Conservation (phyloP, 805 yeast species). For the Scheffersomyces lignosus region DNA sequence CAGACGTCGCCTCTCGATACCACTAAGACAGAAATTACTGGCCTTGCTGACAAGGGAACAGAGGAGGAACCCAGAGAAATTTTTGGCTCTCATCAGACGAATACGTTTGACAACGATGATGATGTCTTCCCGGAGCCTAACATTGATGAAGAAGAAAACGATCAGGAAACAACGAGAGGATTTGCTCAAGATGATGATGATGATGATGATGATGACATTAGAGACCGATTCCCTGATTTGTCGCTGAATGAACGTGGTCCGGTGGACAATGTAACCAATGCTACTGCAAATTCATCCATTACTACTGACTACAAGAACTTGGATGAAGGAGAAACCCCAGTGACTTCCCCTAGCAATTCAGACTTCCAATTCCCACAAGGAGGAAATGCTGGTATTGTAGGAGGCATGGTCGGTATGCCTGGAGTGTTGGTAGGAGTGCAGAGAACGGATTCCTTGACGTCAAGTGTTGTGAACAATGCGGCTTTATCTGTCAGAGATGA, state of each 20-base stretch:
- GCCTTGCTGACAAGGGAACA: not conserved
- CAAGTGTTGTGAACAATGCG: constrained; percentile 90
- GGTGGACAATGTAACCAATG: constrained; percentile 17
- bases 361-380: constrained; percentile 46
- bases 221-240: constrained; percentile 34
- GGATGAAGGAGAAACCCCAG: constrained; percentile 43
- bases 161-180: constrained; percentile 1
- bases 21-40: not conserved
- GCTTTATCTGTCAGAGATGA: constrained; percentile 88
- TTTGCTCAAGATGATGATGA: constrained; percentile 7
- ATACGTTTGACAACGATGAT: not conserved
- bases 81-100: too few species aligned
- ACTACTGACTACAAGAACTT: constrained; percentile 26
- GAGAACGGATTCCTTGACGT: constrained; percentile 80
- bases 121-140: constrained; percentile 14
- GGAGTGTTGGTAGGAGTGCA: constrained; percentile 47
- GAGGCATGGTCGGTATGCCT: constrained; percentile 44
- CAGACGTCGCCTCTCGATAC: not conserved
- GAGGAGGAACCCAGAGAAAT: too few species aligned
- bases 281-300: constrained; percentile 38
- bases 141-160: constrained; percentile 14
- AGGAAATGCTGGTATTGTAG: constrained; percentile 30
- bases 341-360: constrained; percentile 49
- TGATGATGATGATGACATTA: constrained; percentile 14
- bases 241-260: constrained; percentile 23